Evolutionary conservation across 2,329 filamentous ascomycete species (phyloP).

Genomic region (Cladobotryum protrusum): DNA sequence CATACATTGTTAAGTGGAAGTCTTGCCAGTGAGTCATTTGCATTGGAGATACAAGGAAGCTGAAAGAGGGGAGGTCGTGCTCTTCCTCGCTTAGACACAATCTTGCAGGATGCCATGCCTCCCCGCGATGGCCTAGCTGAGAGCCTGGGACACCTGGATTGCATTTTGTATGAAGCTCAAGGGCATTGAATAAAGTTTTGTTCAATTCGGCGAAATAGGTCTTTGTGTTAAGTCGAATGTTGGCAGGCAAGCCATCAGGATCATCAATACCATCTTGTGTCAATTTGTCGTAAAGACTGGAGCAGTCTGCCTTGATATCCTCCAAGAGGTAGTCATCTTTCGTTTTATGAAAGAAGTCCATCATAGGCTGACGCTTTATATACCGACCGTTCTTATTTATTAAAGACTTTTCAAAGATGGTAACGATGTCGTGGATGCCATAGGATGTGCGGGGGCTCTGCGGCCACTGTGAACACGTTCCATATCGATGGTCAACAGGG

Average conservation of each 20-base stretch:
- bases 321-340: not conserved
- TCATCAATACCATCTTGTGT: not conserved
- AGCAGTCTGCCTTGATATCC: not conserved
- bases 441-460: too few relatives aligned
- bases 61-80: not conserved
- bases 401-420: too few relatives aligned
- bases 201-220: not conserved
- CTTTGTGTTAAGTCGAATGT: not conserved
- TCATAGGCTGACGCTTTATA: not conserved
- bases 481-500: too few relatives aligned
- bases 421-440: too few relatives aligned
- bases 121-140: not conserved
- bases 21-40: conserved; percentile 1
- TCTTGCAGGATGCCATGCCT: conserved; percentile 8
- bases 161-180: conserved; percentile 8
- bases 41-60: not conserved
- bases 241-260: not conserved
- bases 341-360: not conserved
- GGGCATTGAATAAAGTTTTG: conserved; percentile 1
- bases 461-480: too few relatives aligned
- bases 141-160: not conserved
- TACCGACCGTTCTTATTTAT: too few relatives aligned
- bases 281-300: not conserved
- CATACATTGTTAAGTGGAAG: not conserved
- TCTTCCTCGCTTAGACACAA: conserved; percentile 3